Evolutionary conservation across 805 yeast species (phyloP).

Genomic region (Zygosaccharomyces kombuchaensis): DNA sequence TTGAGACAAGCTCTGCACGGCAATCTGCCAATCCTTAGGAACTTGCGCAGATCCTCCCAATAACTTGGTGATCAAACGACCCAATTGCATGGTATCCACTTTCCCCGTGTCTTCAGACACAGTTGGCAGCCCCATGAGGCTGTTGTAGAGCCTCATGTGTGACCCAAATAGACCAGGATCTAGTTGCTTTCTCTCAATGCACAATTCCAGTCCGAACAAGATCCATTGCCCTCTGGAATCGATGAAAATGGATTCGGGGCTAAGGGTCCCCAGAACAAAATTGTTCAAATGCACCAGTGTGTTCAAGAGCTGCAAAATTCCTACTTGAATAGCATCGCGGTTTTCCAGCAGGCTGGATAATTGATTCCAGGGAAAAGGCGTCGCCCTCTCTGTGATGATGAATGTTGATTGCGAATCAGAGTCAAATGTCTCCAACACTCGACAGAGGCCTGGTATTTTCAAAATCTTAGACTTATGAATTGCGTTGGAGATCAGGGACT

Average conservation of each 20-base stretch:
- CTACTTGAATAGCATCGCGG: conserved; percentile 22
- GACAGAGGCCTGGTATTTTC: conserved; percentile 32
- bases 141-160: conserved; percentile 10
- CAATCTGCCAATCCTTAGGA: conserved; percentile 38
- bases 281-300: conserved; percentile 26
- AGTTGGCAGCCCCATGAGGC: conserved; percentile 11
- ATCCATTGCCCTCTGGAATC: conserved; percentile 77
- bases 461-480: conserved; percentile 26
- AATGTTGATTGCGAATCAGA: conserved; percentile 24
- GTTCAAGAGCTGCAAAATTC: conserved; percentile 24
- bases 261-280: conserved; percentile 62
- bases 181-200: conserved; percentile 33
- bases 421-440: conserved; percentile 29
- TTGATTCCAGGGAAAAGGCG: conserved; percentile 21
- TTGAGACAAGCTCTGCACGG: conserved; percentile 10
- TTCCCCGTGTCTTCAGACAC: conserved; percentile 36
- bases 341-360: conserved; percentile 11
- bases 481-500: conserved; percentile 23
- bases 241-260: conserved; percentile 55
- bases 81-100: conserved; percentile 28
- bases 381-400: conserved; percentile 28
- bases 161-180: conserved; percentile 10
- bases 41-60: conserved; percentile 31
- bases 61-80: conserved; percentile 39
- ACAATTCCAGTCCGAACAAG: conserved; percentile 70